Percentiles rank a stretch among this genome's conserved stretches.
Evolutionary conservation across 371 early-diverging fungal genomes (phyloP).

Genomic region (Mortierella sp.): DNA sequence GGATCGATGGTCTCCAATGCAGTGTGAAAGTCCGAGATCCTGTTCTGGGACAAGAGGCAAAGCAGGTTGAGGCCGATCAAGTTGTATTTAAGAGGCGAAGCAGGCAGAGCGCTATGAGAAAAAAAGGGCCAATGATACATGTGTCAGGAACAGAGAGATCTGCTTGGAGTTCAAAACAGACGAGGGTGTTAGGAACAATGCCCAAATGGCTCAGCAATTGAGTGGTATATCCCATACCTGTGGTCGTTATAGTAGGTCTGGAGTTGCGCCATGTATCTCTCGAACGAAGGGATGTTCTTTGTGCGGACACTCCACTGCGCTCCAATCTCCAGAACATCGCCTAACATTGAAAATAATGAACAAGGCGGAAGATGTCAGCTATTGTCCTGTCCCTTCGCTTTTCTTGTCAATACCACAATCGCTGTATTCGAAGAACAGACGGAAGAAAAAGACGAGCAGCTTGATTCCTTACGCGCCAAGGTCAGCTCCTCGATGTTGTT

Average conservation of each 20-base stretch:
- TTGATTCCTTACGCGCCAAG: conserved; percentile 74
- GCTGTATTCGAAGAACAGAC: no score
- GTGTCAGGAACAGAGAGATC: neutral
- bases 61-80: conserved; percentile 93
- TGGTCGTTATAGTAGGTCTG: conserved; percentile 90
- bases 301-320: conserved; percentile 89
- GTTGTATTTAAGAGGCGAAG: conserved; percentile 87
- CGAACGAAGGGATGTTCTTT: conserved; percentile 91
- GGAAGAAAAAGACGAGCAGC: neutral
- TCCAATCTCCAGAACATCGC: conserved; percentile 93
- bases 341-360: conserved; percentile 57
- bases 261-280: conserved; percentile 95
- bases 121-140: neutral
- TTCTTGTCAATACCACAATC: neutral
- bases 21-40: conserved; percentile 96
- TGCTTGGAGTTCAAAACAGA: neutral
- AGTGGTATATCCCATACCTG: conserved; percentile 63
- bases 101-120: conserved; percentile 71
- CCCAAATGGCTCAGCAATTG: neutral
- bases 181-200: neutral
- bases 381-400: neutral
- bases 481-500: conserved; percentile 76
- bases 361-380: neutral
- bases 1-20: conserved; percentile 91
- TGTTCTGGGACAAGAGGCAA: conserved; percentile 92